Evolutionary conservation across 1,139 yeast genomes (phyloP).

Genomic region (Debaryomyces nepalensis): DNA sequence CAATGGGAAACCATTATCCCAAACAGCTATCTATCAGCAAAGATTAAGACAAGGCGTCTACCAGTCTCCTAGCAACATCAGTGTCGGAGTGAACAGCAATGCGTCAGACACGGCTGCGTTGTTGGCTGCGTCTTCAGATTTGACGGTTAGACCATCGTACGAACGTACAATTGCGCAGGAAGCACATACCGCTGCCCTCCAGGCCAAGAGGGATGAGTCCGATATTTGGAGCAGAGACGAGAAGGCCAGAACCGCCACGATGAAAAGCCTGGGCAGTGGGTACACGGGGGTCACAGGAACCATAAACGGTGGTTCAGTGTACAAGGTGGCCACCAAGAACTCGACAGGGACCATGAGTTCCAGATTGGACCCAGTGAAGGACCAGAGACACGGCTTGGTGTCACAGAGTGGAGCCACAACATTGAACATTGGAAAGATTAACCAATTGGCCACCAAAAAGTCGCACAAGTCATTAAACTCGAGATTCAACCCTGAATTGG

Average conservation of each 20-base stretch:
- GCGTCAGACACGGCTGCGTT: constrained; percentile 82
- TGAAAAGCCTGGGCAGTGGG: constrained; percentile 5
- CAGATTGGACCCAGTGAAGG: constrained; percentile 52
- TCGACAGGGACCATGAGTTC: constrained; percentile 51
- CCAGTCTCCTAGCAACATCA: constrained; percentile 67
- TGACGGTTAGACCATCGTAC: constrained; percentile 64
- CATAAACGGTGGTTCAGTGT: constrained; percentile 40
- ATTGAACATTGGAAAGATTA: constrained; percentile 47
- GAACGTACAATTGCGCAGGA: constrained; percentile 66
- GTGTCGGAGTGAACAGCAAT: constrained; percentile 69
- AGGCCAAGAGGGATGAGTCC: constrained; percentile 51
- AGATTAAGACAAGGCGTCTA: constrained; percentile 76
- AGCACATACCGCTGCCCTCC: constrained; percentile 67
- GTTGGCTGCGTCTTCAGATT: constrained; percentile 68
- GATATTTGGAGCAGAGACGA: constrained; percentile 50
- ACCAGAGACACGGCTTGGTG: constrained; percentile 50
- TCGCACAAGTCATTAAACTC: constrained; percentile 46
- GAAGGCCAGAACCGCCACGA: constrained; percentile 46
- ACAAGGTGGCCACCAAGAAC: constrained; percentile 45
- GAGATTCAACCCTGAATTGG: constrained; percentile 50
- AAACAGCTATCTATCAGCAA: constrained; percentile 78
- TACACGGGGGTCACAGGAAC: constrained; percentile 46
- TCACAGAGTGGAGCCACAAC: constrained; percentile 35
- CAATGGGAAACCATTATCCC: constrained; percentile 70
- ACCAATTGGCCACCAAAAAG: constrained; percentile 48